Evolutionary conservation across 164 flowering plant genomes (phyloP).

Genomic region (Chimonanthus praecox): DNA sequence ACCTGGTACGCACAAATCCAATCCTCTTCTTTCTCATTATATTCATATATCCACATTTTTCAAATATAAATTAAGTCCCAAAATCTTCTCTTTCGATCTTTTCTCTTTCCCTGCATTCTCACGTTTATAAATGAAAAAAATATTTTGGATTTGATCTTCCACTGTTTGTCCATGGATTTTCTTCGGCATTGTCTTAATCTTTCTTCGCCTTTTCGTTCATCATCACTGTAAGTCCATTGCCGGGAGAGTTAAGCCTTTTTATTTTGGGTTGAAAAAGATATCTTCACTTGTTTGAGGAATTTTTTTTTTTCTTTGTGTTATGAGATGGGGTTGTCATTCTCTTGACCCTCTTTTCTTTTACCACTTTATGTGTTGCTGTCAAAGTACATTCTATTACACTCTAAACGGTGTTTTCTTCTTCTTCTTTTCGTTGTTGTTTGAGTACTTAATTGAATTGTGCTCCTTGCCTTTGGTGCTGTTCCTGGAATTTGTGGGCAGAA

Average conservation of each 20-base stretch:
- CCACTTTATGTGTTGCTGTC: too few species aligned
- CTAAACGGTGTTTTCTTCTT: too few species aligned
- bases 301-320: too few species aligned
- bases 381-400: too few species aligned
- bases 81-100: not conserved
- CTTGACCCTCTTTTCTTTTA: too few species aligned
- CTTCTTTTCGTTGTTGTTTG: too few species aligned
- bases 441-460: too few species aligned
- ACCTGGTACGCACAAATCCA: slow-evolving; percentile 37
- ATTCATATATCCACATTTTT: not conserved
- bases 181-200: too few species aligned
- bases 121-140: not conserved
- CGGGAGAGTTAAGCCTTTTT: not conserved
- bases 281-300: too few species aligned
- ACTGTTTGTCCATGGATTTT: not conserved
- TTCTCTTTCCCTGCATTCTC: not conserved
- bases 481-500: too few species aligned
- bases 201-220: not conserved
- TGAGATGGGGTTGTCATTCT: not conserved
- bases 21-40: slow-evolving; percentile 18
- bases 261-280: too few species aligned
- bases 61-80: not conserved
- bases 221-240: not conserved
- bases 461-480: too few species aligned
- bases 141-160: not conserved